These are phyloP conservation scores for Piromyces finnis DNA, from an alignment of 192 early-diverging fungal species.

Conservation along the genomic window DNA sequence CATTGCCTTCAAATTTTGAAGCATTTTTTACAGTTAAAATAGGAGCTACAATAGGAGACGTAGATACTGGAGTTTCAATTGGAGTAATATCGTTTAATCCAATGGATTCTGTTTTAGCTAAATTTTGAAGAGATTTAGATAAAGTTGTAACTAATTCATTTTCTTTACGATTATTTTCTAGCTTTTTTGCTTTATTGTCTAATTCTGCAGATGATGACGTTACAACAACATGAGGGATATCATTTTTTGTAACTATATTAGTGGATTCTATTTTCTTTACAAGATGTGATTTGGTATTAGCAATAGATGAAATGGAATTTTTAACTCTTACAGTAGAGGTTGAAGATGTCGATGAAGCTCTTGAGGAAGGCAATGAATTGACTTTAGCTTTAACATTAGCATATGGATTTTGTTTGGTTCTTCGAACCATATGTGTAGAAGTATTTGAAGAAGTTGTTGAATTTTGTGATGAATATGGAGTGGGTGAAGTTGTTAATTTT, in stretches of 20 bases:
- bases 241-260: too few relatives aligned
- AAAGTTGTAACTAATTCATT: not conserved
- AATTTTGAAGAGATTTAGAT: not conserved
- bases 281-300: too few relatives aligned
- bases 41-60: not conserved
- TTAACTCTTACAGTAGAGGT: not conserved
- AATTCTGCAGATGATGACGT: too few relatives aligned
- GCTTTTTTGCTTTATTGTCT: too few relatives aligned
- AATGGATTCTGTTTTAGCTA: not conserved
- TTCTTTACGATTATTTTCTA: too few relatives aligned
- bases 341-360: not conserved
- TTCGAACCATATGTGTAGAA: not conserved
- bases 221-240: too few relatives aligned
- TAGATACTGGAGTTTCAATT: not conserved
- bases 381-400: not conserved
- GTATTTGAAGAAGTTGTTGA: not conserved
- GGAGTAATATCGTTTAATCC: not conserved
- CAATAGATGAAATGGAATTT: not conserved
- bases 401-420: not conserved
- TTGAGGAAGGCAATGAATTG: not conserved
- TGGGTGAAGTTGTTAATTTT: not conserved
- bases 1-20: not conserved
- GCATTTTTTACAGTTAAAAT: too few relatives aligned
- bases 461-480: not conserved
- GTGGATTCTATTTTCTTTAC: too few relatives aligned